Conservation (phyloP, 2,329 filamentous ascomycete genomes). For the Paraconiothyrium sp. region DNA sequence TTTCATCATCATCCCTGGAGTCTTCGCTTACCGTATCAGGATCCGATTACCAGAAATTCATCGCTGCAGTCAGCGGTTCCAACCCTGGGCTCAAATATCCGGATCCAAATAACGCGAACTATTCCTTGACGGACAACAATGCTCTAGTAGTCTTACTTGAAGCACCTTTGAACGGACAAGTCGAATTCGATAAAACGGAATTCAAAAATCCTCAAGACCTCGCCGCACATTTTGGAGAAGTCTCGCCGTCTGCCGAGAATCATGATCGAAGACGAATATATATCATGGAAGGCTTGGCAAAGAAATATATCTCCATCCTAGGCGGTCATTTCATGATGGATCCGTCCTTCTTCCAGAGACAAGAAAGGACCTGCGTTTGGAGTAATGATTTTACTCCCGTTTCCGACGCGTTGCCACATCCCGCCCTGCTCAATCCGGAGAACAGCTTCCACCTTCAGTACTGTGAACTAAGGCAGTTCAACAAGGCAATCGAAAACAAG, state of each 20-base stretch:
- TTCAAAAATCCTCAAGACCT: constrained; percentile 31
- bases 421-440: constrained; percentile 37
- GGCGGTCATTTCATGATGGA: constrained; percentile 48
- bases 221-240: constrained; percentile 26
- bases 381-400: constrained; percentile 47
- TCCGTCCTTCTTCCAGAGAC: constrained; percentile 42
- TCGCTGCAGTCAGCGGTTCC: constrained; percentile 37
- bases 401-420: constrained; percentile 45
- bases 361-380: constrained; percentile 48
- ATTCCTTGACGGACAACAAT: constrained; percentile 28
- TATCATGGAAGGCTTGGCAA: constrained; percentile 45
- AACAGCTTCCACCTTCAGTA: constrained; percentile 44
- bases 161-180: constrained; percentile 18
- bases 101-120: constrained; percentile 40
- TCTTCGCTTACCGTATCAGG: constrained; percentile 25
- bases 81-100: constrained; percentile 41
- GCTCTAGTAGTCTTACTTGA: constrained; percentile 42
- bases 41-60: constrained; percentile 38
- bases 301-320: constrained; percentile 39
- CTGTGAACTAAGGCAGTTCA: constrained; percentile 46
- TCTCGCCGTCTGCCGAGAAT: constrained; percentile 5
- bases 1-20: background rate
- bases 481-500: constrained; percentile 32
- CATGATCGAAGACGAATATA: constrained; percentile 38
- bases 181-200: constrained; percentile 27